Base-by-base conservation (phyloP, 192 early-diverging fungal genomes). In the Allomyces macrogynus region DNA sequence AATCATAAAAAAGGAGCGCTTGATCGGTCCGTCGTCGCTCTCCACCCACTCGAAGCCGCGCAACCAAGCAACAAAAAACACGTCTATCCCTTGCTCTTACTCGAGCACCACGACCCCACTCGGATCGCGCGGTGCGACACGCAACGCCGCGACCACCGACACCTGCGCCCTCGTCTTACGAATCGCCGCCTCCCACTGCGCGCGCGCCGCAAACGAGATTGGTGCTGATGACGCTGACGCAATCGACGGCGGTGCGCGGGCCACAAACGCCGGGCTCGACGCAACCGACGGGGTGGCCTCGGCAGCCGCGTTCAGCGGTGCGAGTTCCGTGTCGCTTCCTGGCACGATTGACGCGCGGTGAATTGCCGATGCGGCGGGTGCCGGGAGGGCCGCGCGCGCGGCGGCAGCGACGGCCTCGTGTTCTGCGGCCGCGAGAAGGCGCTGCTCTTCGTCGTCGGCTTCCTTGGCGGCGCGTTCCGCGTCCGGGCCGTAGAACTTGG, bases 401-500 rank as follows among this genome's bases (percentile, higher is more conserved):
- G 32, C 32, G 32, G 32, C 32, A 0, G 32, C 32, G 7, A 40
- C 32, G 32, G 32, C 32, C 32, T 40, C 32, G 32, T 40, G 32
- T 8, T 40, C 32, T 3, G 32, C 32, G 7, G 32, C 32, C 4
- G 32, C 32, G 7, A 40, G 32, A 3, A 40, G 54, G 18, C 24
- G 23, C 24, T 66, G 24, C 24, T 60, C 60, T 8, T 18, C 14
- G 49, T 60, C 54, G 9, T 20, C 60, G 54, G 65, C 54, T 24
- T 32, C 61, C 24, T 66, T 57, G 60, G 60, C 40, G 14, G 23
- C 23, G 9, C 42, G 61, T 4, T 66, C 65, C 12, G 16, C 20
- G 18, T 22, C 32, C 8, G 63, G 62, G 43, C 43, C 24, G 60
- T 67, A 67, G 40, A 54, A 62, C 18, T 67, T 61, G 44, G 49